A percentile compares a stretch with the other conserved stretches of the same genome.
Conservation (phyloP, 805 yeast species). For the Ogataea nonfermentans region DNA sequence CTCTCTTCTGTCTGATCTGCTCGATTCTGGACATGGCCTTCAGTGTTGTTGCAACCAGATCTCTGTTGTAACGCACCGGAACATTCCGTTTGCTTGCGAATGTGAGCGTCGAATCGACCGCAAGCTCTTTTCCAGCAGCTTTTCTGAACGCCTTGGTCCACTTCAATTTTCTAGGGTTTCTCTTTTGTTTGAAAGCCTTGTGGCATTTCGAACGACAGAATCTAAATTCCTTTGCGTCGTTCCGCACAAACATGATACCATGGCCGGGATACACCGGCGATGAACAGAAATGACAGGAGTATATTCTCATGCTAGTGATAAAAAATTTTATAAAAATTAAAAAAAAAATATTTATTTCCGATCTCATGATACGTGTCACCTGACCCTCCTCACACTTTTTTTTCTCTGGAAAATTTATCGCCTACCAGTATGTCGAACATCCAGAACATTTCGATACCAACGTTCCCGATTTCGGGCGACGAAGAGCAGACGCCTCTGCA, state of each 20-base stretch:
- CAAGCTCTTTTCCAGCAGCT: slow-evolving; percentile 98
- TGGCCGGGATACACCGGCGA: slow-evolving; percentile 94
- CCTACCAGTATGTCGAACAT: slow-evolving; percentile 23
- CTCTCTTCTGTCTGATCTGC: slow-evolving; percentile 94
- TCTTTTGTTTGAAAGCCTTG: slow-evolving; percentile 93
- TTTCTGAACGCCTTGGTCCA: slow-evolving; percentile 99
- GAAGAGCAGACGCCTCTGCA: slow-evolving; percentile 19
- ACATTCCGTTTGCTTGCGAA: slow-evolving; percentile 97
- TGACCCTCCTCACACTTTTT: background rate
- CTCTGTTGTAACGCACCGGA: slow-evolving; percentile 97
- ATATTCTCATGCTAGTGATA: slow-evolving; percentile 62
- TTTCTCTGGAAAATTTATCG: slow-evolving; percentile 5
- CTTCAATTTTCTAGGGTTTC: slow-evolving; percentile 95
- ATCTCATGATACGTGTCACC: slow-evolving; percentile 1
- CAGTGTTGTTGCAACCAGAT: slow-evolving; percentile 88
- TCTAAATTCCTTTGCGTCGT: slow-evolving; percentile 95
- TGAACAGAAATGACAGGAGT: slow-evolving; percentile 94
- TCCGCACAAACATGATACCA: slow-evolving; percentile 96
- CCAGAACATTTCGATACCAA: slow-evolving; percentile 50
- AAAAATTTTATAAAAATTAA: slow-evolving; percentile 2
- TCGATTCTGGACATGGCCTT: slow-evolving; percentile 95
- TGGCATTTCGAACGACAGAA: slow-evolving; percentile 98
- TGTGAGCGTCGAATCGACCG: slow-evolving; percentile 93
- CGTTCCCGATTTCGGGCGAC: slow-evolving; percentile 57
- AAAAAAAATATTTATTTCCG: slow-evolving; percentile 2